Base-by-base conservation (phyloP, 495 filamentous ascomycete species). In the Aspergillus cristatus region DNA sequence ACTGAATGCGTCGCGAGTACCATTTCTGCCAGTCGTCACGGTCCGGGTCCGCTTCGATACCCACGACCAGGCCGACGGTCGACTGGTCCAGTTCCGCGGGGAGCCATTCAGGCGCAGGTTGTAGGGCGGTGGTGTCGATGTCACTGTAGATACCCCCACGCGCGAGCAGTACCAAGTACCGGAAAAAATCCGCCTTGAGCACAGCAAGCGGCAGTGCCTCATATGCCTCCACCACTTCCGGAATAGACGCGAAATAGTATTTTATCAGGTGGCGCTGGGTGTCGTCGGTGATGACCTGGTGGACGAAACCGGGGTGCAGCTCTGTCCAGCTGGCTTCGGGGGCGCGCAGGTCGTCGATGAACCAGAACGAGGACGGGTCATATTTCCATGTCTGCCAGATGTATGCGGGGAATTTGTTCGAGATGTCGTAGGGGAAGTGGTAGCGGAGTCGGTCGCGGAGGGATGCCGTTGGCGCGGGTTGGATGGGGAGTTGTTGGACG, bases 301-400 rank as follows among this genome's bases (percentile, higher is more conserved):
- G 91, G 12, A 93, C 78, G 54, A 98, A 98, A 3, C 75, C 78
- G 0, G 91, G 91, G 58, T 98, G 85, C 45, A 84, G 67, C 46
- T 87, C 76, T 2, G 88, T 82, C 91, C 91, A 98, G 42, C 82
- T 86, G 28, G 88, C 86, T 63, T 98, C 91, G 38, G 82, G 67
- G 18, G 76, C 73, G 33, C 93, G 79, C 33, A 94, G 84, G 5
- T 67, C 62, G 43, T 84, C 76, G 3, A 55, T 59, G 53, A 98
- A 98, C 42, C 85, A 75, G 37, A 75, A 68, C n/a, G 82, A 82
- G 1, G 80, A 73, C 1, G 93, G 91, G 1, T 79, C 82, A 55
- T 81, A 84, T 62, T 93, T 95, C 91, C 91, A 98, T 28, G 91
- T 98, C 67, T 98, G 91, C 91, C 91, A 98, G 43, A 98, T 93